Base-by-base conservation (phyloP, 495 filamentous ascomycete species). In the Penicillium diatomitis region DNA sequence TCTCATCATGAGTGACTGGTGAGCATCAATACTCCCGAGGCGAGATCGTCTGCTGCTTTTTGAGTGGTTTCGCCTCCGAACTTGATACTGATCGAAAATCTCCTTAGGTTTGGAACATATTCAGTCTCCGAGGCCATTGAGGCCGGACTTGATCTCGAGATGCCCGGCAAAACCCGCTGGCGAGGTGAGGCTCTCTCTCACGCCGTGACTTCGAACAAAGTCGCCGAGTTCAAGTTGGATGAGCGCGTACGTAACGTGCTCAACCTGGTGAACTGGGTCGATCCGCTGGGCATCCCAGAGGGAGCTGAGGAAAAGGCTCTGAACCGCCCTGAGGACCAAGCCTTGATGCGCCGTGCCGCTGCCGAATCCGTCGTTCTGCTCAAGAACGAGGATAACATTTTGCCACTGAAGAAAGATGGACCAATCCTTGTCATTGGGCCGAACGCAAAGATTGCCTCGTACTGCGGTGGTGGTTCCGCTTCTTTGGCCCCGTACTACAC, bases 401-500 rank as follows among this genome's bases (percentile, higher is more conserved):
- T 89, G 1, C 85, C 85, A 3, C 62, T 89, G 7, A 71, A 76
- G 46, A 76, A 71, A 51, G 64, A 68, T 31, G 78, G 77, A 34
- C 65, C 64, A 39, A 74, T 88, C 38, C 83, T 84, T 5, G 72
- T 90, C n/a, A 89, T 94, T 44, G 86, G 86, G 3, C 86, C 86
- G 1, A 89, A 88, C 57, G 77, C 84, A 7, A 82, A 87, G 55
- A 67, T 81, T 45, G 83, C 86, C 0, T 82, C 84, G 45, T 81
- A 81, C 39, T 80, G 84, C 44, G 87, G 88, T 32, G 87, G 87
- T 41, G 86, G 88, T 29, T 86, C 81, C 54, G 85, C 87, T 2
- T 78, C 78, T 46, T 68, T 91, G 12, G 80, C 81, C 47, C 81
- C 85, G 5, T 90, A 90, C 56, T 87, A 89, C 57, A 77, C 75